A percentile compares a stretch with the other conserved stretches of the same genome.
Conservation (phyloP, 192 early-diverging fungal genomes). For the Gaertneriomyces semiglobifer region DNA sequence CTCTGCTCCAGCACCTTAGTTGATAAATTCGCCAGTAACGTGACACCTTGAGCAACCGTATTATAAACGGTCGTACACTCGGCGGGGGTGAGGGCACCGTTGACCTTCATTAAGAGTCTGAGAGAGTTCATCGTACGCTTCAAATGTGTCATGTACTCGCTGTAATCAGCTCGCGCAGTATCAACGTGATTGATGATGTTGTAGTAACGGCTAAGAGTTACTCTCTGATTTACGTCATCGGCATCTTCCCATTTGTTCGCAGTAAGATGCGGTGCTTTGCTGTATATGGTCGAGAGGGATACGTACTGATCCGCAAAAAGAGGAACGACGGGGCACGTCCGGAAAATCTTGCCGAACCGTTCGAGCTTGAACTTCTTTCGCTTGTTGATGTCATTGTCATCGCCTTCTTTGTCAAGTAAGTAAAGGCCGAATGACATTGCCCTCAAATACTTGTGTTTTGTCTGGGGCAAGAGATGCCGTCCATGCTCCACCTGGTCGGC, state of each 20-base stretch:
- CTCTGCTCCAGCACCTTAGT: constrained; percentile 46
- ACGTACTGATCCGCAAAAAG: constrained; percentile 48
- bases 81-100: neutral
- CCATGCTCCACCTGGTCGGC: constrained; percentile 39
- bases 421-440: constrained; percentile 48
- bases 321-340: constrained; percentile 44
- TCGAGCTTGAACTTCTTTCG: constrained; percentile 51
- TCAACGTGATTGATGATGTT: constrained; percentile 22
- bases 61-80: constrained; percentile 22
- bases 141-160: constrained; percentile 21
- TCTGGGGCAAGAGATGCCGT: constrained; percentile 28
- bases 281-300: constrained; percentile 36
- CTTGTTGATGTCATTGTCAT: constrained; percentile 43
- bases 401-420: constrained; percentile 41
- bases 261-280: constrained; percentile 45
- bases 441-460: constrained; percentile 35
- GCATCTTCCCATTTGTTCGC: constrained; percentile 31
- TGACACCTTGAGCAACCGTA: constrained; percentile 26
- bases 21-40: constrained; percentile 23
- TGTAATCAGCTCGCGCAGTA: constrained; percentile 16
- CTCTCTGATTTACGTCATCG: constrained; percentile 10
- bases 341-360: constrained; percentile 45
- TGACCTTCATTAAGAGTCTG: neutral
- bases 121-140: constrained; percentile 15
- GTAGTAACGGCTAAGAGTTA: constrained; percentile 18